Percentiles rank a stretch among this genome's conserved stretches.
Evolutionary conservation across 805 yeast species (phyloP).

Genomic region (Blastobotrys robertii): DNA sequence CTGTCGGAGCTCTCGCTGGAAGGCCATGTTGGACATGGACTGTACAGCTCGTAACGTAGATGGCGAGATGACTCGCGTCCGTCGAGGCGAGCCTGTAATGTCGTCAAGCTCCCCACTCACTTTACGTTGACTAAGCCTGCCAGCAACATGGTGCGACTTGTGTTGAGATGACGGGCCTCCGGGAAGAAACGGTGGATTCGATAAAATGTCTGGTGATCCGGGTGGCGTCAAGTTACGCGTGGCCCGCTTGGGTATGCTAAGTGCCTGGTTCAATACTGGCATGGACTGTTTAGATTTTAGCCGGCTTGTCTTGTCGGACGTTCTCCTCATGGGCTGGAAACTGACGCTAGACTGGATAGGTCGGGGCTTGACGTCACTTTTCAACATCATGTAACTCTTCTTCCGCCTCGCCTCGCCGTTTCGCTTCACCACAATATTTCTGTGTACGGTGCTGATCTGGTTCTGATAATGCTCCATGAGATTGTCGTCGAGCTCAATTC

Average conservation of each 20-base stretch:
- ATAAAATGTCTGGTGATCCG: too few relatives aligned
- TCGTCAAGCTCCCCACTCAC: too few relatives aligned
- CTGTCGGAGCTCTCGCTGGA: too few relatives aligned
- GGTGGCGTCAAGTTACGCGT: too few relatives aligned
- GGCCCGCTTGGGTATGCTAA: too few relatives aligned
- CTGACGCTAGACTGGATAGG: background rate
- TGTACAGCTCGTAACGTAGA: conserved; percentile 15
- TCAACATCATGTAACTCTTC: background rate
- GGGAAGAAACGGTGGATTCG: too few relatives aligned
- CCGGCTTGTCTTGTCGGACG: background rate
- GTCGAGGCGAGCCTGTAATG: too few relatives aligned
- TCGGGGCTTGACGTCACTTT: background rate
- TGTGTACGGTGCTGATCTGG: conserved; percentile 3
- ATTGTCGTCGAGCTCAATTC: conserved; percentile 11
- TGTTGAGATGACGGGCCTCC: too few relatives aligned
- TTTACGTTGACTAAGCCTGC: too few relatives aligned
- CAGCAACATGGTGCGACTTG: too few relatives aligned
- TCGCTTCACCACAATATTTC: conserved; percentile 11
- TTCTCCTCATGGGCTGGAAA: background rate
- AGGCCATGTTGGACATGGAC: conserved; percentile 11
- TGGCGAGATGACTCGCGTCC: background rate
- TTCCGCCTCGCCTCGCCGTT: background rate
- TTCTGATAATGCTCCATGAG: background rate
- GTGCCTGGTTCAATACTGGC: conserved; percentile 4
- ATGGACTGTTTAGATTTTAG: conserved; percentile 8